Evolutionary conservation across 2,329 filamentous ascomycete genomes (phyloP).

Genomic region (Penicillium olsonii): DNA sequence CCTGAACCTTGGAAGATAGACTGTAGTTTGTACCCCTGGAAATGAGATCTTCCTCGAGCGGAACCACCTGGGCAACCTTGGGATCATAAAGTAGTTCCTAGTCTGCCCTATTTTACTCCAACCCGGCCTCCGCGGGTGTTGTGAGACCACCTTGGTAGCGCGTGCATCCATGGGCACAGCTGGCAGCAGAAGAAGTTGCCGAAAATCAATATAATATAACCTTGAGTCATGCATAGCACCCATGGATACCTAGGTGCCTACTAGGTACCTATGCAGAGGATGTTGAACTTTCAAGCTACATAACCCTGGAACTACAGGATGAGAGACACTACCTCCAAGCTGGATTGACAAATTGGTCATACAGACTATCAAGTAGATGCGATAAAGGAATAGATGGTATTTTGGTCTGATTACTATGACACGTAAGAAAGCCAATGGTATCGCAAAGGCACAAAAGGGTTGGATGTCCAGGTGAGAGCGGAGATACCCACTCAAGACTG

Average conservation of each 20-base stretch:
- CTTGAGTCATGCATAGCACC: no score
- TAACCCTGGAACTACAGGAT: no score
- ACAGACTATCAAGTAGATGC: neutral
- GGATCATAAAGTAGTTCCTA: no score
- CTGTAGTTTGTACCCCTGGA: no score
- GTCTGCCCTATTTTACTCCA: no score
- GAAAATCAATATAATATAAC: neutral
- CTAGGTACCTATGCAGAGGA: neutral
- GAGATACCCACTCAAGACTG: slow-evolving; percentile 32
- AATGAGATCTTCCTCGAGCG: no score
- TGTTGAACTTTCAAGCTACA: no score
- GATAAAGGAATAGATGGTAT: neutral
- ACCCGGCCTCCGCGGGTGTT: no score
- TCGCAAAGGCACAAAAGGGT: neutral
- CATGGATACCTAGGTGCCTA: neutral
- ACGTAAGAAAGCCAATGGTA: neutral
- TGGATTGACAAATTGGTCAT: neutral
- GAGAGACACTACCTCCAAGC: neutral
- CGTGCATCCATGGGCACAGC: neutral
- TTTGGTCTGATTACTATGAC: slow-evolving; percentile 2
- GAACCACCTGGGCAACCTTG: no score
- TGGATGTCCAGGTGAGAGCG: neutral
- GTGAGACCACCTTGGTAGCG: no score
- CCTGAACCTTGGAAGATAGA: no score
- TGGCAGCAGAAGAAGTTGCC: neutral